A percentile compares a stretch with the other conserved stretches of the same genome.
Evolutionary conservation across 164 flowering plant species (phyloP).

Genomic region (Chimonanthus salicifolius): DNA sequence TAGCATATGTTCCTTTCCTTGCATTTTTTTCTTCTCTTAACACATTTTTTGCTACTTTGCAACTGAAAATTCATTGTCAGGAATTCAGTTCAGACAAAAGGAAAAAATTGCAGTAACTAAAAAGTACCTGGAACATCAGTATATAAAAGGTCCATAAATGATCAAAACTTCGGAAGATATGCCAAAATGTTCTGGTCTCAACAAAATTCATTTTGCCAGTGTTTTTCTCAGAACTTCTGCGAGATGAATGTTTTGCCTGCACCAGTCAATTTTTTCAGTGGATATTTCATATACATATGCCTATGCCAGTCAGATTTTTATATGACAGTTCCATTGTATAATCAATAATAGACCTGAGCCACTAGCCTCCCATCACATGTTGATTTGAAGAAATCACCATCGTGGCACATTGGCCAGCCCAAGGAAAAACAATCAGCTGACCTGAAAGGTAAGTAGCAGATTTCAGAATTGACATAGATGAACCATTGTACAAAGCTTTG

Average conservation of each 20-base stretch:
- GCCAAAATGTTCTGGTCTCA: slow-evolving; percentile 92
- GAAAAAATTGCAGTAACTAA: too few relatives aligned
- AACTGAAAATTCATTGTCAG: too few relatives aligned
- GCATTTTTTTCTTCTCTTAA: too few relatives aligned
- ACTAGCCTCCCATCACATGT: slow-evolving; percentile 33
- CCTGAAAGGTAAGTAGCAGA: slow-evolving; percentile 37
- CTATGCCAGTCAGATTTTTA: too few relatives aligned
- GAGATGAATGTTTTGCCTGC: slow-evolving; percentile 49
- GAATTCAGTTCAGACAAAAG: too few relatives aligned
- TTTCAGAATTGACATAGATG: too few relatives aligned
- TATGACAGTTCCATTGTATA: neutral
- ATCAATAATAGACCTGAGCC: slow-evolving; percentile 32
- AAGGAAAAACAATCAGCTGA: slow-evolving; percentile 81
- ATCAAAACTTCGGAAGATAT: slow-evolving; percentile 89
- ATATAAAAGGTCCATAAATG: slow-evolving; percentile 89
- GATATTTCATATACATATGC: neutral
- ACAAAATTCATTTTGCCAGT: slow-evolving; percentile 82
- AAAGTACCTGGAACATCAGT: slow-evolving; percentile 73
- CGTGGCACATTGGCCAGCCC: slow-evolving; percentile 99
- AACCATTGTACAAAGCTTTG: slow-evolving; percentile 2
- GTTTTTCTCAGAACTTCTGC: slow-evolving; percentile 39
- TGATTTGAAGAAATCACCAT: slow-evolving; percentile 88
- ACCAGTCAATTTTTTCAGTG: slow-evolving; percentile 1
- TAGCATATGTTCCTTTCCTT: too few relatives aligned
- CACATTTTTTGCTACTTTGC: too few relatives aligned